Percentiles rank a stretch among this genome's conserved stretches.
These are phyloP conservation scores for Malus fusca DNA, from an alignment of 306 rosid species.

Conservation along the genomic window DNA sequence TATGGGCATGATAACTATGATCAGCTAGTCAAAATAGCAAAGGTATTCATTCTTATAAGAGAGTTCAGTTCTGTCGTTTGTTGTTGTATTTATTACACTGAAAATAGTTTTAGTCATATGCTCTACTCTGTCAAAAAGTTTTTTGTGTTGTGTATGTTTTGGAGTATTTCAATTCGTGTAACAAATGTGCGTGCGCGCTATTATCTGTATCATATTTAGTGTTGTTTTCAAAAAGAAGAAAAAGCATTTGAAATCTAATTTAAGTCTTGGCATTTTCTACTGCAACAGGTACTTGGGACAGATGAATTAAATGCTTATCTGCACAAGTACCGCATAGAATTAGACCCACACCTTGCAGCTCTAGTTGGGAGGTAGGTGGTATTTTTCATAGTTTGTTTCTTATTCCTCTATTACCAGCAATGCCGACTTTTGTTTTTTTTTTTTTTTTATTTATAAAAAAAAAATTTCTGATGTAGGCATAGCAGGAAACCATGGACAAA, in stretches of 20 bases:
- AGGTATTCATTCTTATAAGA: constrained; percentile 32
- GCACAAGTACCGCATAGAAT: constrained; percentile 69
- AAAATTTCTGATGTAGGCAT: constrained; percentile 44
- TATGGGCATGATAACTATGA: constrained; percentile 91
- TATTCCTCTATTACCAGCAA: not conserved
- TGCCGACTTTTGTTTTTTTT: not conserved
- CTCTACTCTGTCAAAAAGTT: not conserved
- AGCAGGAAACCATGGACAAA: constrained; percentile 80
- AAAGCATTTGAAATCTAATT: constrained; percentile 9
- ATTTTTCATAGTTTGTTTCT: not conserved
- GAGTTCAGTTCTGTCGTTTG: not conserved
- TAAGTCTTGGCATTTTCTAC: constrained; percentile 12
- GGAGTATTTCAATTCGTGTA: not conserved
- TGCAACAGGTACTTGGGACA: constrained; percentile 77
- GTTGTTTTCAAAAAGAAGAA: constrained; percentile 4
- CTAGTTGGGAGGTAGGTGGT: constrained; percentile 72
- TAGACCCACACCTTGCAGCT: constrained; percentile 76
- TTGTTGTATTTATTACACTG: not conserved
- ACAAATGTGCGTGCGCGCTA: not conserved
- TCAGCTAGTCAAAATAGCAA: constrained; percentile 89
- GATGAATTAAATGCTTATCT: constrained; percentile 70
- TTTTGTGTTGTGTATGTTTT: not conserved
- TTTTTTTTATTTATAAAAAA: no score
- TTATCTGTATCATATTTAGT: not conserved
- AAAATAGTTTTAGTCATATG: not conserved